Percentiles rank a stretch among this genome's conserved stretches.
Evolutionary conservation across 305 asterid genomes (phyloP).

Genomic region (Fraxinus latifolia): DNA sequence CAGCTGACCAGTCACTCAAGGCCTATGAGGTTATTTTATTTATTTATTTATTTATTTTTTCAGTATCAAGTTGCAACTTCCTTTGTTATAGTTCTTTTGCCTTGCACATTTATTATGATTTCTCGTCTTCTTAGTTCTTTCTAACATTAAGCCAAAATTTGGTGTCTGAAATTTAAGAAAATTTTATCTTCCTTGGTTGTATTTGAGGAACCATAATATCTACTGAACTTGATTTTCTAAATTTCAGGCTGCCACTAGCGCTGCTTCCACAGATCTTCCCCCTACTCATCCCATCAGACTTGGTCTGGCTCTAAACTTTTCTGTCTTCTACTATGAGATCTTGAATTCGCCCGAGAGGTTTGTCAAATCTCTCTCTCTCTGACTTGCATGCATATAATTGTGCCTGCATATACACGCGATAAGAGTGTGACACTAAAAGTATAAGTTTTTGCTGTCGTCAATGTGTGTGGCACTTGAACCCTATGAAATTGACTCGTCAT

Average conservation of each 20-base stretch:
- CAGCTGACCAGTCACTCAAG: conserved; percentile 70
- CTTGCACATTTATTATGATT: not conserved
- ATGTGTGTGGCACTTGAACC: not conserved
- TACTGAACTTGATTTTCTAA: not conserved
- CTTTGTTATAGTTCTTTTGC: not conserved
- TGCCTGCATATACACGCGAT: not conserved
- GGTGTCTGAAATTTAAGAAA: not conserved
- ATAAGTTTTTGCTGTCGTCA: not conserved
- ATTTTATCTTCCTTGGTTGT: not conserved
- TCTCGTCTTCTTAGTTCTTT: not conserved
- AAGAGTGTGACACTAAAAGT: not conserved
- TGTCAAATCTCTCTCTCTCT: not conserved
- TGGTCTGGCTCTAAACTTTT: conserved; percentile 75
- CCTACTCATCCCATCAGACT: conserved; percentile 84
- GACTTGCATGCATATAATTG: not conserved
- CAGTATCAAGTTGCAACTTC: not conserved
- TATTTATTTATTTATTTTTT: too few relatives aligned
- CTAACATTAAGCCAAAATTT: not conserved
- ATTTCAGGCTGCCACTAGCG: conserved; percentile 71
- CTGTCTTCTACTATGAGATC: conserved; percentile 88
- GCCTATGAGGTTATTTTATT: conserved; percentile 55
- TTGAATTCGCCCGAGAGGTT: conserved; percentile 85
- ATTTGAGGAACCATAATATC: not conserved
- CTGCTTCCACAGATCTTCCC: conserved; percentile 66
- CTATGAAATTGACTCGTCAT: not conserved